Conservation (phyloP, 257 asterid genomes). For the Pogostemon cablin region DNA sequence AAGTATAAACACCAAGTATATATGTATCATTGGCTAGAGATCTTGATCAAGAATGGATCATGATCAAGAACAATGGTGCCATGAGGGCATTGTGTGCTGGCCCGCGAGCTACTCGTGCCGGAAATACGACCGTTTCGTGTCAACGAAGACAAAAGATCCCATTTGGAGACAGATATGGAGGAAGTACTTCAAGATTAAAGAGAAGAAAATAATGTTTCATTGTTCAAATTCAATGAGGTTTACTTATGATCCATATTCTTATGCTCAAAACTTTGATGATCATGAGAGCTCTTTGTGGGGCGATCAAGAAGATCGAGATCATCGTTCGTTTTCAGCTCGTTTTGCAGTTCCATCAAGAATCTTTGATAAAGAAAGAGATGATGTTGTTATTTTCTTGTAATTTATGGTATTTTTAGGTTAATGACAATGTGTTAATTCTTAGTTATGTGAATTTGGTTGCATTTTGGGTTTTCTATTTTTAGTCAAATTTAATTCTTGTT, state of each 20-base stretch:
- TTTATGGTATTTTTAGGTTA: neutral
- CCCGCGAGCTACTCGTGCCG: slow-evolving; percentile 41
- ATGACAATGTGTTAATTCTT: neutral
- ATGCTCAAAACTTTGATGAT: slow-evolving; percentile 72
- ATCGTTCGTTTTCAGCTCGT: slow-evolving; percentile 69
- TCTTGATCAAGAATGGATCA: neutral
- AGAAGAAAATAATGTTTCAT: slow-evolving; percentile 51
- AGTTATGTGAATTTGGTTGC: neutral
- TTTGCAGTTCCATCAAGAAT: slow-evolving; percentile 68
- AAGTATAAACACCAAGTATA: neutral
- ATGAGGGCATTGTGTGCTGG: slow-evolving; percentile 36
- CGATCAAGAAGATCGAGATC: slow-evolving; percentile 52
- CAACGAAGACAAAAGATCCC: slow-evolving; percentile 38
- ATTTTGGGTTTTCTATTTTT: slow-evolving; percentile 5
- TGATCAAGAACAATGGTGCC: slow-evolving; percentile 49
- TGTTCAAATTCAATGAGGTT: slow-evolving; percentile 55
- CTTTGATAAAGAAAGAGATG: slow-evolving; percentile 40
- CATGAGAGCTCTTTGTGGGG: slow-evolving; percentile 55
- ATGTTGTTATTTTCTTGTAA: neutral
- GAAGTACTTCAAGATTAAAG: slow-evolving; percentile 61
- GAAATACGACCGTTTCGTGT: slow-evolving; percentile 41
- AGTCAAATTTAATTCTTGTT: neutral
- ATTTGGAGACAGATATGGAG: slow-evolving; percentile 71
- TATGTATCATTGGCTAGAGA: too few relatives aligned
- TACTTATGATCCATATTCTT: slow-evolving; percentile 63